Conservation (phyloP, 148 eudicot genomes). For the Heliosperma pusillum region DNA sequence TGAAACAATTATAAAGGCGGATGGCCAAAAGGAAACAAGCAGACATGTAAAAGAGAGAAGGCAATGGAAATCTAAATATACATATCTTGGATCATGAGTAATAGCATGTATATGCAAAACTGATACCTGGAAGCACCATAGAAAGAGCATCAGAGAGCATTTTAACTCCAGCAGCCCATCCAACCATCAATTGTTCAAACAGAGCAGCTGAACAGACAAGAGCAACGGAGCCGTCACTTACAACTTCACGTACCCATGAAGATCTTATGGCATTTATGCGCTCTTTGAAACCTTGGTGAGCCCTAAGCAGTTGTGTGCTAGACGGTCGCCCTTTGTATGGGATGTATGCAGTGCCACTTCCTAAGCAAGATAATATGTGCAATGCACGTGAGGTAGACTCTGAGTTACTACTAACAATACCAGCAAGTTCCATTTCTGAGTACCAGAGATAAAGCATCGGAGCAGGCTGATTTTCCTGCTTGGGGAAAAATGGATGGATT, state of each 20-base stretch:
- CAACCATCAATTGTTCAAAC: constrained; percentile 83
- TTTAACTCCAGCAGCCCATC: constrained; percentile 62
- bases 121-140: constrained; percentile 89
- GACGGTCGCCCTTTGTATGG: constrained; percentile 67
- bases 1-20: not conserved
- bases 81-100: not conserved
- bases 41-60: not conserved
- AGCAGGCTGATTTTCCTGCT: constrained; percentile 61
- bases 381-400: constrained; percentile 62
- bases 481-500: constrained; percentile 11
- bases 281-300: constrained; percentile 92
- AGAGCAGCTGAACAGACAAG: constrained; percentile 82
- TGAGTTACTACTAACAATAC: constrained; percentile 31
- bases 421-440: constrained; percentile 65
- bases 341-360: constrained; percentile 64
- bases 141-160: constrained; percentile 65
- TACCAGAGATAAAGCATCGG: constrained; percentile 78
- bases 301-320: constrained; percentile 69
- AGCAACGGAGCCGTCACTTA: constrained; percentile 65
- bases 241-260: constrained; percentile 53
- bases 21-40: not conserved
- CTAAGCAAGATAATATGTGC: constrained; percentile 80
- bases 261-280: constrained; percentile 45
- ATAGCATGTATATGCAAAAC: not conserved
- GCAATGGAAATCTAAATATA: not conserved